Evolutionary conservation across 805 yeast genomes (phyloP), one percentile per base, ranked within the genome.

Genomic region (Saturnispora hagleri): DNA sequence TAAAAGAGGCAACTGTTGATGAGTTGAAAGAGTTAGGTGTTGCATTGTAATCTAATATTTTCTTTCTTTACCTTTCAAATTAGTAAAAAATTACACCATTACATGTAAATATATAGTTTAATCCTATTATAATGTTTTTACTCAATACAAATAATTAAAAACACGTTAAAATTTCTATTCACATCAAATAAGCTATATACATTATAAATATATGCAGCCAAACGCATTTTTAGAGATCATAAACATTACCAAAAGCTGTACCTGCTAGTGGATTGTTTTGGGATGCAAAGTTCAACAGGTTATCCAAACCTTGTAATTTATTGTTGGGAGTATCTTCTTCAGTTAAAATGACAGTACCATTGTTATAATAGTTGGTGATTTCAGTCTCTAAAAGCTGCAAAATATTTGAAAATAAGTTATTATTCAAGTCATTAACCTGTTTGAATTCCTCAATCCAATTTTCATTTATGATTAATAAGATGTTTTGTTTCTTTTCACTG

Each of bases 401-500:
- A 40, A 66, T 58, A 33, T 57, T 53, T 3, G 50, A 43, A 43
- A 69, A 69, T 27, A 59, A 55, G 52, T 60, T 57, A 36, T 64
- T 57, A 52, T 68, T 67, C 24, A 62, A 53, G 35, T 61, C 62
- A 51, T 68, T 67, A n/a, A 67, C 58, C 40, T 58, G 55, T 43
- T 55, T 57, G 38, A 69, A 52, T 34, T 60, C 58, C 8, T 55
- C 53, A 10, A 64, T 48, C 72, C 71, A 69, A 48, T 61, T 60
- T 27, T 68, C 63, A 50, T 65, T 65, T 18, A 67, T 64, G 8
- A 65, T 53, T 10, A 67, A 34, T 28, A 67, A 55, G 6, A 69
- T 58, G 54, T 69, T 69, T 45, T 68, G 68, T 48, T 58, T 63
- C 51, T 62, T 66, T 43, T 65, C 67, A 42, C 44, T 54, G 15